Evolutionary conservation across 305 asterid genomes (phyloP).

Genomic region (Fraxinus sp.): DNA sequence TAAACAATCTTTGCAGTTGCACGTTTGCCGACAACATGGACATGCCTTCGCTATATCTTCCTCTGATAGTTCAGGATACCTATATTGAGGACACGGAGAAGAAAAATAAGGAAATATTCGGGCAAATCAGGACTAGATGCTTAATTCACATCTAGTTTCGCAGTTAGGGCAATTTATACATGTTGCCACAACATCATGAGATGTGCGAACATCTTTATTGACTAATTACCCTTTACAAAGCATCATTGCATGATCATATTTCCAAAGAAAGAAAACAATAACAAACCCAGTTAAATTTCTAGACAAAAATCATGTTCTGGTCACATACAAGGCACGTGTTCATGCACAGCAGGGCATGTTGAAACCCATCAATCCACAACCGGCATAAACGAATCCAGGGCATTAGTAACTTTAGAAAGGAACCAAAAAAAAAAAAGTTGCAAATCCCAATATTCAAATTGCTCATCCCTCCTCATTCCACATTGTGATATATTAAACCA

Average conservation of each 20-base stretch:
- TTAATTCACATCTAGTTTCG: not conserved
- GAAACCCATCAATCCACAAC: not conserved
- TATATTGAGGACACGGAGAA: slow-evolving; percentile 23
- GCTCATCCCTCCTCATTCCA: not conserved
- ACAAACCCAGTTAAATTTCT: not conserved
- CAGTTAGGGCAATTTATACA: not conserved
- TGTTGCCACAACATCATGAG: not conserved
- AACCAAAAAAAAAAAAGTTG: too few species aligned
- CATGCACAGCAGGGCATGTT: not conserved
- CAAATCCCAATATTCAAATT: not conserved
- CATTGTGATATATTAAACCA: not conserved
- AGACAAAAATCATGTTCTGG: not conserved
- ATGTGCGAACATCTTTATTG: not conserved
- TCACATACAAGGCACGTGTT: not conserved
- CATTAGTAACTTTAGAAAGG: not conserved
- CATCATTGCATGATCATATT: not conserved
- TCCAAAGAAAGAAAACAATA: not conserved
- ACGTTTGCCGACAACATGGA: slow-evolving; percentile 50
- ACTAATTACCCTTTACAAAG: not conserved
- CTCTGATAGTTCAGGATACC: slow-evolving; percentile 57
- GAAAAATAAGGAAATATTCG: slow-evolving; percentile 1
- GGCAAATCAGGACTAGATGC: not conserved
- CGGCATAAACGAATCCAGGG: not conserved
- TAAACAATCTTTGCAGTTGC: slow-evolving; percentile 69
- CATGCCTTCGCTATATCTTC: slow-evolving; percentile 43